Conservation (phyloP, 371 early-diverging fungal species). For the Actinomortierella ambigua region DNA sequence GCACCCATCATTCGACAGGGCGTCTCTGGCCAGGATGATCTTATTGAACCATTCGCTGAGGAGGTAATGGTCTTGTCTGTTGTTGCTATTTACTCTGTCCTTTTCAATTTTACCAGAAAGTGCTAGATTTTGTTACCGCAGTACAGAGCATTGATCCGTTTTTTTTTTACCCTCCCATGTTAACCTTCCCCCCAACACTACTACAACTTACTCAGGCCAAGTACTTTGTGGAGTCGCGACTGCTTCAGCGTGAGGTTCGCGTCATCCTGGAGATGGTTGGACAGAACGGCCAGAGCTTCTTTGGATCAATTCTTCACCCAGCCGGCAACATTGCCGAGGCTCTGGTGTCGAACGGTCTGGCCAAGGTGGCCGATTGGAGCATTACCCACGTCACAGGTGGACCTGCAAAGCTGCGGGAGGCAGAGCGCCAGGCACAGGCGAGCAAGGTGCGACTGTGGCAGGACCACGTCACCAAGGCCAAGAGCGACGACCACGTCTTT, state of each 20-base stretch:
- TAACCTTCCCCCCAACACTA: too few relatives aligned
- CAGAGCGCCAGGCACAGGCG: slow-evolving; percentile 67
- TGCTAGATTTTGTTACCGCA: too few relatives aligned
- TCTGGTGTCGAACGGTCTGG: slow-evolving; percentile 81
- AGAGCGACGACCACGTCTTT: slow-evolving; percentile 44
- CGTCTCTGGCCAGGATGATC: slow-evolving; percentile 69
- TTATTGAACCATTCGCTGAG: slow-evolving; percentile 90
- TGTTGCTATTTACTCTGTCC: too few relatives aligned
- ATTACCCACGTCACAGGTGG: slow-evolving; percentile 80
- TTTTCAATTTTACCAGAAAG: too few relatives aligned
- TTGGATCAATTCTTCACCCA: slow-evolving; percentile 82
- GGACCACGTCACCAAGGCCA: slow-evolving; percentile 52
- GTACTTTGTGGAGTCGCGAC: slow-evolving; percentile 87
- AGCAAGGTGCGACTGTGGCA: slow-evolving; percentile 81
- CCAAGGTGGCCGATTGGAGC: slow-evolving; percentile 90
- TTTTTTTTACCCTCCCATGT: too few relatives aligned
- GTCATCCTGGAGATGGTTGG: slow-evolving; percentile 81
- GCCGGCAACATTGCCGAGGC: slow-evolving; percentile 93
- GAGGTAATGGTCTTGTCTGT: slow-evolving; percentile 51
- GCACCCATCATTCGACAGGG: slow-evolving; percentile 84
- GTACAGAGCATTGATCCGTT: too few relatives aligned
- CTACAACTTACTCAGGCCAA: too few relatives aligned
- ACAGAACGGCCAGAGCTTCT: slow-evolving; percentile 66
- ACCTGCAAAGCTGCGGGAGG: slow-evolving; percentile 72
- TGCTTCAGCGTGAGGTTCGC: slow-evolving; percentile 90